Evolutionary conservation across 331 rosid species (phyloP).

Genomic region (Arachis monticola): DNA sequence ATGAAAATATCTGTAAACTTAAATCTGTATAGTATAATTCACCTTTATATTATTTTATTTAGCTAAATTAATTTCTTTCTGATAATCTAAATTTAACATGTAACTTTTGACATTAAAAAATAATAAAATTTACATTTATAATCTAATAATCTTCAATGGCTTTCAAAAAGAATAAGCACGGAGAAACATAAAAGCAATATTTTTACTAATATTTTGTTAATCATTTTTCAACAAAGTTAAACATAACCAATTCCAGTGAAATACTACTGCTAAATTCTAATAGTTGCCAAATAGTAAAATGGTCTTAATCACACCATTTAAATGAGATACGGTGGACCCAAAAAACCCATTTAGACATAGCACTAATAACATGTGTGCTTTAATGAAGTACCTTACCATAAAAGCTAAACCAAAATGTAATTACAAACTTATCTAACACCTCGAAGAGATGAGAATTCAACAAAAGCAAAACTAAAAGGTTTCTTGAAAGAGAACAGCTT

Average conservation of each 20-base stretch:
- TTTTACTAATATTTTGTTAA: background rate
- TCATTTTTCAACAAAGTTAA: background rate
- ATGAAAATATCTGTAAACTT: too few species aligned
- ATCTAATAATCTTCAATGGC: too few species aligned
- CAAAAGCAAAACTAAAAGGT: background rate
- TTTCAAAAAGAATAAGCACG: too few species aligned
- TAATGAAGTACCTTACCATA: background rate
- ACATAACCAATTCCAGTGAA: background rate
- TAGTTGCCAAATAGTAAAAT: background rate
- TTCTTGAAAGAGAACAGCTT: conserved; percentile 4
- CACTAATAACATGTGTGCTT: background rate
- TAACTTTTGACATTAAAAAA: too few species aligned
- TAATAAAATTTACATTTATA: too few species aligned
- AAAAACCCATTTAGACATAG: background rate
- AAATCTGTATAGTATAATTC: too few species aligned
- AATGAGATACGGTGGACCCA: background rate
- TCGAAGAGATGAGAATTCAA: background rate
- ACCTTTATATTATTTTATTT: too few species aligned
- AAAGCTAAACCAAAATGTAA: background rate
- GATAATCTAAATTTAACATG: too few species aligned
- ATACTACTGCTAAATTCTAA: background rate
- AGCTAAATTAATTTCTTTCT: too few species aligned
- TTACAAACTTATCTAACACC: background rate
- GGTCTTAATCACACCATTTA: background rate
- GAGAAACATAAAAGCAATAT: background rate